Evolutionary conservation across 2,329 filamentous ascomycete genomes (phyloP).

Genomic region (Thielaviopsis musarum): DNA sequence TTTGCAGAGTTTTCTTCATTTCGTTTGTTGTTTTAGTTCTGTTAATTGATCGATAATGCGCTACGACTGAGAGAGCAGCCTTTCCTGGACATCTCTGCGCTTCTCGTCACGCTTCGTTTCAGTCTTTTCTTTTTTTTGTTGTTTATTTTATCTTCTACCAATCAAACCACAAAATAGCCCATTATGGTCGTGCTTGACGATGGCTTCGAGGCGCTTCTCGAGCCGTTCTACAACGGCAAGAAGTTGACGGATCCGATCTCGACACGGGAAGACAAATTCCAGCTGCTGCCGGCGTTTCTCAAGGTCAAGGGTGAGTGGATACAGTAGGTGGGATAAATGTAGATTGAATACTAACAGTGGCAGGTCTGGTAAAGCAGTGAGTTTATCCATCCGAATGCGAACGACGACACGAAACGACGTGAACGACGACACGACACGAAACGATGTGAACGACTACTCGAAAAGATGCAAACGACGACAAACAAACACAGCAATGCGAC

Average conservation of each 20-base stretch:
- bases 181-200: conserved; percentile 41
- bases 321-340: background rate
- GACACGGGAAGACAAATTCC: conserved; percentile 77
- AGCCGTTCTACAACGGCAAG: conserved; percentile 53
- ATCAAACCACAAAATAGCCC: conserved; percentile 14
- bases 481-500: background rate
- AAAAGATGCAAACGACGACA: background rate
- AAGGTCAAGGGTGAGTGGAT: conserved; percentile 66
- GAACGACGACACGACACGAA: conserved; percentile 9
- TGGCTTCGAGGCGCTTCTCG: conserved; percentile 48
- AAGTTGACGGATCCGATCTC: conserved; percentile 48
- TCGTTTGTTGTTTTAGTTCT: background rate
- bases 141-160: background rate
- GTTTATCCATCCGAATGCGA: background rate
- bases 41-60: background rate
- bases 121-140: background rate
- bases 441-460: background rate
- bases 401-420: conserved; percentile 11
- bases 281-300: conserved; percentile 87
- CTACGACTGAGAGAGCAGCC: background rate
- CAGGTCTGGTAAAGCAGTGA: conserved; percentile 13
- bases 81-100: background rate
- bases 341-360: background rate
- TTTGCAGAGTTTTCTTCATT: background rate
- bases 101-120: background rate